Percentiles rank a stretch among this genome's conserved stretches.
phyloP scores from a whole-genome alignment of 306 rosid species.

The Acmispon strigosus region DNA sequence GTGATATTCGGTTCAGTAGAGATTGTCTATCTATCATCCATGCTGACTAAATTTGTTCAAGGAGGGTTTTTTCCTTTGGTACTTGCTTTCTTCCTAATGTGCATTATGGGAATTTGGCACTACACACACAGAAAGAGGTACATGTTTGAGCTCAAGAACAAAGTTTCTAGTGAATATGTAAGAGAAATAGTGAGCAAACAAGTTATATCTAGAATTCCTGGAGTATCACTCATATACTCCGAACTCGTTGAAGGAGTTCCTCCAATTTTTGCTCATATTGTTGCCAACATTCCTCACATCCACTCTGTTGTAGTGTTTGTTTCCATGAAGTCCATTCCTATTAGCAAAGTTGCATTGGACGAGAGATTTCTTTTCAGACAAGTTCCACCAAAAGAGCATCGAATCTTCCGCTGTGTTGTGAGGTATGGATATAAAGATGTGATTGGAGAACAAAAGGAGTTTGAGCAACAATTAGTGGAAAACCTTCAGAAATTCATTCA shows the following conservation, averaged over 20 bases:
- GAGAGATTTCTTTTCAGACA: conserved; percentile 59
- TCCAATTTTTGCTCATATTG: conserved; percentile 47
- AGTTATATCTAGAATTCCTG: conserved; percentile 35
- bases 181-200: conserved; percentile 28
- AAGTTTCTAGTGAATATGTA: conserved; percentile 40
- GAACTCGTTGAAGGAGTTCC: conserved; percentile 68
- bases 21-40: conserved; percentile 30
- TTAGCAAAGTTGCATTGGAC: conserved; percentile 33
- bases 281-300: conserved; percentile 37
- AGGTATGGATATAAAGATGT: conserved; percentile 56
- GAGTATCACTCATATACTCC: conserved; percentile 49
- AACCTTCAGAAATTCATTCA: conserved; percentile 35
- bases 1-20: conserved; percentile 30
- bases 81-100: conserved; percentile 32
- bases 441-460: conserved; percentile 27
- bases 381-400: conserved; percentile 42
- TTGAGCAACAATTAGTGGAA: conserved; percentile 40
- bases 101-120: conserved; percentile 53
- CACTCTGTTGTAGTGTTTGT: conserved; percentile 49
- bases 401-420: conserved; percentile 53
- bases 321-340: conserved; percentile 48
- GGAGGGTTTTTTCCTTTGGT: conserved; percentile 55
- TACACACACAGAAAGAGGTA: conserved; percentile 41
- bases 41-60: conserved; percentile 39
- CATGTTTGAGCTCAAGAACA: conserved; percentile 47